These are phyloP conservation scores for Vinca minor DNA, from an alignment of 257 asterid genomes.

Conservation along the genomic window DNA sequence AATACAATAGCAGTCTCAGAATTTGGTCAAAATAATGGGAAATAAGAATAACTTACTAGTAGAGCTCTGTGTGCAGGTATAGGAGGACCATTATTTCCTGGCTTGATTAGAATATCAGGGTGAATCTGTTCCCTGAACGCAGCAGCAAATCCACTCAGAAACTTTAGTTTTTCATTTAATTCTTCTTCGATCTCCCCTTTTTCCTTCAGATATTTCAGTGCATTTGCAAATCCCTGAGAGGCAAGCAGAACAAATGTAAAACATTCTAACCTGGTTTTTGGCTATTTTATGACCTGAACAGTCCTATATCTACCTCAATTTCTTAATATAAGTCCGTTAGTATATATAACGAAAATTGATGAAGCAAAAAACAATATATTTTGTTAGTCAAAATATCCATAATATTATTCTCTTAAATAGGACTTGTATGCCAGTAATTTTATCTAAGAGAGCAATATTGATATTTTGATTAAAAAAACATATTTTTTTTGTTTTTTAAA, in stretches of 20 bases:
- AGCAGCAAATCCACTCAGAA: slow-evolving; percentile 48
- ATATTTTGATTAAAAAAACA: too few species aligned
- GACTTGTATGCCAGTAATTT: too few species aligned
- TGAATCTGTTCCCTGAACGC: slow-evolving; percentile 64
- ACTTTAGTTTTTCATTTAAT: slow-evolving; percentile 47
- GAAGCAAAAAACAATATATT: too few species aligned
- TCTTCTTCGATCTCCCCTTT: slow-evolving; percentile 72
- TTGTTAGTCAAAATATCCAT: too few species aligned
- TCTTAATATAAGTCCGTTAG: too few species aligned
- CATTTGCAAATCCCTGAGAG: slow-evolving; percentile 65
- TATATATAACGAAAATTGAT: too few species aligned
- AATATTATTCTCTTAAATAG: too few species aligned
- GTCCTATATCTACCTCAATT: not conserved
- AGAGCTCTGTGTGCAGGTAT: slow-evolving; percentile 80
- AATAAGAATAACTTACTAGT: slow-evolving; percentile 29
- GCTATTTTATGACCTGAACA: not conserved
- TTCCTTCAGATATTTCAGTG: slow-evolving; percentile 85
- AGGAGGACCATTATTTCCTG: slow-evolving; percentile 62
- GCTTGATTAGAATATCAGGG: slow-evolving; percentile 59
- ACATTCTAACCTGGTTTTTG: not conserved
- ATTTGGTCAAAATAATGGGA: not conserved
- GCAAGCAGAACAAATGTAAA: not conserved
- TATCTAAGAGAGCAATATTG: too few species aligned
- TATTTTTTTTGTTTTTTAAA: too few species aligned
- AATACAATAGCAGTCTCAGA: too few species aligned